phyloP scores from a whole-genome alignment of 1,139 yeast species.

The Saccharomyces hybrid region DNA sequence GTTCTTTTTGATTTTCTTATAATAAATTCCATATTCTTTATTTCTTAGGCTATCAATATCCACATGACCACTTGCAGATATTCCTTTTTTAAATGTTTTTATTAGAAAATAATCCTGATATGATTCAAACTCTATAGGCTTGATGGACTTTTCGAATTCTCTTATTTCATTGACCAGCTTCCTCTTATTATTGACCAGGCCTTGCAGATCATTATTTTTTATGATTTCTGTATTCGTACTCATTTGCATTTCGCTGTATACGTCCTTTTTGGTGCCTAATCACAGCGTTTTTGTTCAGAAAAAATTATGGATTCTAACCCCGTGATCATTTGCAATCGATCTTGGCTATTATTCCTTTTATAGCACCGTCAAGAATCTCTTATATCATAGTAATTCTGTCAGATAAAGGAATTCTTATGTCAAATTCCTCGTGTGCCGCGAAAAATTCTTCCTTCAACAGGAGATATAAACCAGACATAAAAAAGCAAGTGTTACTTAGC shows the following conservation, averaged over 20 bases:
- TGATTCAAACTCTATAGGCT: conserved; percentile 32
- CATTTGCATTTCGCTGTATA: not conserved
- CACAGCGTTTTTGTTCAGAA: too few relatives aligned
- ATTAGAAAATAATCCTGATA: conserved; percentile 28
- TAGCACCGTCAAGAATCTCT: not conserved
- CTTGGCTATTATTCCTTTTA: too few relatives aligned
- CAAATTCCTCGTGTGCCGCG: not conserved
- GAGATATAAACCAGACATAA: not conserved
- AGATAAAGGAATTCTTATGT: not conserved
- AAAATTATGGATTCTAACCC: too few relatives aligned
- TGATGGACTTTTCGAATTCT: conserved; percentile 12
- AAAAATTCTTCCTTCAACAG: not conserved
- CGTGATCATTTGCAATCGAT: too few relatives aligned
- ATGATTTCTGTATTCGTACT: conserved; percentile 4
- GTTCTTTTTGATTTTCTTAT: conserved; percentile 16
- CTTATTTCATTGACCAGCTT: conserved; percentile 13
- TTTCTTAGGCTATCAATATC: conserved; percentile 24
- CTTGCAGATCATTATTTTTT: conserved; percentile 1
- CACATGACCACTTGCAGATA: conserved; percentile 31
- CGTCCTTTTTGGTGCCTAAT: too few relatives aligned
- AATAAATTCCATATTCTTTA: conserved; percentile 24
- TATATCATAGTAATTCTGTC: not conserved
- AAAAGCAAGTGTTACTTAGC: not conserved
- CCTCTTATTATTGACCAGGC: conserved; percentile 4
- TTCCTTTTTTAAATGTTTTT: conserved; percentile 26